Evolutionary conservation across 148 eudicot species (phyloP).

Genomic region (Rhododendron simsii): DNA sequence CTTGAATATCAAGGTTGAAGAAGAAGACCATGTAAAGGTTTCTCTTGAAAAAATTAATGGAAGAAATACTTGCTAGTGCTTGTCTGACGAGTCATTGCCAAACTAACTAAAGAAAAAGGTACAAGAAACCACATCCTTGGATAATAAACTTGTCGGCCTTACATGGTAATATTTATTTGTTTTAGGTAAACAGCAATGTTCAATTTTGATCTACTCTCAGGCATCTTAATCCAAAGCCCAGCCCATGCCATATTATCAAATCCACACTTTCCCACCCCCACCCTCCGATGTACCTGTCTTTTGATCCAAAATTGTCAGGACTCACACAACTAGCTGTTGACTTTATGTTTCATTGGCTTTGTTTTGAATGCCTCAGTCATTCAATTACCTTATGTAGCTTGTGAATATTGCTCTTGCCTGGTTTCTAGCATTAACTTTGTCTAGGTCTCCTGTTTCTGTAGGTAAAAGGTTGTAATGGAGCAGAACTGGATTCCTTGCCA

Average conservation of each 20-base stretch:
- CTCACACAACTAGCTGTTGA: background rate
- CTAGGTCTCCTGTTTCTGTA: conserved; percentile 6
- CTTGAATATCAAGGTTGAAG: background rate
- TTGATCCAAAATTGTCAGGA: background rate
- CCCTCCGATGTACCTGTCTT: background rate
- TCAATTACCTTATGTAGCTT: background rate
- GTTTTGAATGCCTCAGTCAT: background rate
- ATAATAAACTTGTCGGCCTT: background rate
- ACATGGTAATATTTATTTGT: background rate
- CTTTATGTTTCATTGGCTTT: background rate
- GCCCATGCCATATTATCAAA: background rate
- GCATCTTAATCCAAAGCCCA: conserved; percentile 1
- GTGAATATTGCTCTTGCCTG: conserved; percentile 1
- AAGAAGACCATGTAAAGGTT: background rate
- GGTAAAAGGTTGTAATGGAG: conserved; percentile 30
- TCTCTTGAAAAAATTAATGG: background rate
- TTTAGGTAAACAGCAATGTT: background rate
- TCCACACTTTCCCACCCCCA: background rate
- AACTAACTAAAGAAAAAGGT: background rate
- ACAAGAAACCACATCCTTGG: background rate
- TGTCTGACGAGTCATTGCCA: background rate
- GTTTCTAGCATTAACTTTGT: background rate
- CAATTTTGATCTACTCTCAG: background rate
- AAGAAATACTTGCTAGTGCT: background rate
- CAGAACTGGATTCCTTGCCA: conserved; percentile 36